Evolutionary conservation across 495 filamentous ascomycete genomes (phyloP).

Genomic region (Immersiella caudata): DNA sequence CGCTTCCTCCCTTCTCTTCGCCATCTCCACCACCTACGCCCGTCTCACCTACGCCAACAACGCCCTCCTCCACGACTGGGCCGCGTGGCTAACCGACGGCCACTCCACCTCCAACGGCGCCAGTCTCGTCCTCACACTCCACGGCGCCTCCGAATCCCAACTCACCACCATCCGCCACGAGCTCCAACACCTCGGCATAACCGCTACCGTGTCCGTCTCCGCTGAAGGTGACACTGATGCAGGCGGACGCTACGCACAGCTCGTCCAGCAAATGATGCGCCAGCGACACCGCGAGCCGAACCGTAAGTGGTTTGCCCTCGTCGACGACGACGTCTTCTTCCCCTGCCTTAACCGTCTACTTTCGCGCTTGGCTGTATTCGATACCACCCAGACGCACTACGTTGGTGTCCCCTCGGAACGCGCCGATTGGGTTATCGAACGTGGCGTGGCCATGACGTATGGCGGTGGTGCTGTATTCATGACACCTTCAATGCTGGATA

Average conservation of each 20-base stretch:
- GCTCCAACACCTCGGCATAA: constrained; percentile 33
- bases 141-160: constrained; percentile 39
- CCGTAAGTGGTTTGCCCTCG: constrained; percentile 36
- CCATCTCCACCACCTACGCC: constrained; percentile 58
- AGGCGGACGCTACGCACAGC: constrained; percentile 40
- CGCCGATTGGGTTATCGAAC: constrained; percentile 38
- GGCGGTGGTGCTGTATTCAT: constrained; percentile 65
- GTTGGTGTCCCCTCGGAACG: constrained; percentile 62
- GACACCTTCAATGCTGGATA: constrained; percentile 51
- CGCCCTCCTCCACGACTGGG: constrained; percentile 38
- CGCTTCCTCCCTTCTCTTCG: constrained; percentile 60
- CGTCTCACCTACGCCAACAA: constrained; percentile 52
- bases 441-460: constrained; percentile 54
- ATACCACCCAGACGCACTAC: constrained; percentile 53
- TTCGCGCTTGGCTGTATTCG: constrained; percentile 48
- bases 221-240: constrained; percentile 27
- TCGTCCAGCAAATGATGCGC: constrained; percentile 34
- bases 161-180: constrained; percentile 34
- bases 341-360: constrained; percentile 55
- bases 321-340: constrained; percentile 58
- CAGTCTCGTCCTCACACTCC: constrained; percentile 54
- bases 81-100: constrained; percentile 40
- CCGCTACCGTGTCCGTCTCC: constrained; percentile 34
- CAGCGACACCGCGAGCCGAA: constrained; percentile 11
- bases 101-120: constrained; percentile 36